Evolutionary conservation across 176 grass and related monocot species (phyloP), one percentile per base, ranked within the genome.

Genomic region (Ampelocalamus luodianensis): DNA sequence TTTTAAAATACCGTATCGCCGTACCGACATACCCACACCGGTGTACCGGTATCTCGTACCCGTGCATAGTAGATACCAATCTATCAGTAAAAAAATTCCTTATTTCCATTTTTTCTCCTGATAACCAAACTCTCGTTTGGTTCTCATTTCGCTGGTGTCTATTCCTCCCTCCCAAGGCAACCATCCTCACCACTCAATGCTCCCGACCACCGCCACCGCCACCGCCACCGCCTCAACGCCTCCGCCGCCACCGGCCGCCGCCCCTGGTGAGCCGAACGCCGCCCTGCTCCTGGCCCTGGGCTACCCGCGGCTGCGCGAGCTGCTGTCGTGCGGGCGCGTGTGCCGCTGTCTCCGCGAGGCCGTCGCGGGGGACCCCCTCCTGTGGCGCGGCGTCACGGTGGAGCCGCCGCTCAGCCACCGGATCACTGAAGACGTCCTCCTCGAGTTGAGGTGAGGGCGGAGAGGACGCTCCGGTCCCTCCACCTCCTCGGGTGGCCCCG

Each of bases 271-370:
- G 82, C 87, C 82, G n/a, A 76, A 93, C 77, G 74, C 67, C 16
- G 89, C 92, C 4, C 74, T 97, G 4, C 76, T 90, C 87, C 79
- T 93, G 34, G 88, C 94, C 18, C 90, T 97, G 51, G 78, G 83
- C 36, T 71, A 93, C 87, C 80, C 94, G 58, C 82, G 65, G 22
- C 81, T 94, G 42, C 86, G 78, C 3, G 95, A 93, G 13, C 81
- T 97, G 72, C 66, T 97, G 69, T 65, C 81, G 37, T 97, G 93
- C 89, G 76, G 85, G 43, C 67, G 74, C 43, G 49, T 72, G 29
- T 89, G 87, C 87, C 82, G 83, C 26, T 18, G 49, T 72, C 83
- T 90, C 78, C 71, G 79, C 71, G 87, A 90, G 32, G 85, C 76
- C 76, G 86, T 93, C 39, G 86, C 85, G 16, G 75, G 72, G 59